These are phyloP conservation scores for Pulveroboletus frians DNA, from an alignment of 768 basidiomycete species.

Conservation along the genomic window DNA sequence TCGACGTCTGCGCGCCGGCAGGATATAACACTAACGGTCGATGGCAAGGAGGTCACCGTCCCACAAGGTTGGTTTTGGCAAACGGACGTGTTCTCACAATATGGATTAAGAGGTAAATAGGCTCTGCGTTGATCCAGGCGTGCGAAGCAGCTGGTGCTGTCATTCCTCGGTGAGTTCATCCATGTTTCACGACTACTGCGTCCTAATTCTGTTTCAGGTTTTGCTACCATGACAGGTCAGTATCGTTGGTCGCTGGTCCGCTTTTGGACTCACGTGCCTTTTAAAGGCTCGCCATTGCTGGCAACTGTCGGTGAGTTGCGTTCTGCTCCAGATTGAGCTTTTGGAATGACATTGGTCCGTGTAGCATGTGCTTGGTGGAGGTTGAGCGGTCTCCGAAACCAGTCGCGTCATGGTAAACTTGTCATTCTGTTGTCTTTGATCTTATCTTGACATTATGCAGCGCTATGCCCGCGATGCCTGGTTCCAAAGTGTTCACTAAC, in stretches of 20 bases:
- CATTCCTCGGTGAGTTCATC: conserved; percentile 61
- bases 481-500: conserved; percentile 88
- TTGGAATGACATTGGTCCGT: conserved; percentile 3
- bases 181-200: background rate
- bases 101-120: conserved; percentile 35
- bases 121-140: conserved; percentile 94
- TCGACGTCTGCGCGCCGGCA: conserved; percentile 63
- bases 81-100: background rate
- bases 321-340: conserved; percentile 1
- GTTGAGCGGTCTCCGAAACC: conserved; percentile 95
- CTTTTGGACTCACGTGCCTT: background rate
- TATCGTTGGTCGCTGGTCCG: background rate
- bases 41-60: conserved; percentile 96
- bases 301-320: conserved; percentile 82
- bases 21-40: conserved; percentile 89
- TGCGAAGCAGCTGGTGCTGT: conserved; percentile 84
- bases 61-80: conserved; percentile 72
- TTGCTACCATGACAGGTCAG: conserved; percentile 81
- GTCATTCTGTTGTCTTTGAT: background rate
- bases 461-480: conserved; percentile 98
- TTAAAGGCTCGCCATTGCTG: conserved; percentile 87
- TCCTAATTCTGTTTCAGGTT: conserved; percentile 44
- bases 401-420: conserved; percentile 81
- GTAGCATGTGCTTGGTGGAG: conserved; percentile 97
- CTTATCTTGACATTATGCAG: conserved; percentile 33